These are phyloP conservation scores for Amauroascus verrucosus DNA, from an alignment of 2,329 filamentous ascomycete species.

Conservation along the genomic window DNA sequence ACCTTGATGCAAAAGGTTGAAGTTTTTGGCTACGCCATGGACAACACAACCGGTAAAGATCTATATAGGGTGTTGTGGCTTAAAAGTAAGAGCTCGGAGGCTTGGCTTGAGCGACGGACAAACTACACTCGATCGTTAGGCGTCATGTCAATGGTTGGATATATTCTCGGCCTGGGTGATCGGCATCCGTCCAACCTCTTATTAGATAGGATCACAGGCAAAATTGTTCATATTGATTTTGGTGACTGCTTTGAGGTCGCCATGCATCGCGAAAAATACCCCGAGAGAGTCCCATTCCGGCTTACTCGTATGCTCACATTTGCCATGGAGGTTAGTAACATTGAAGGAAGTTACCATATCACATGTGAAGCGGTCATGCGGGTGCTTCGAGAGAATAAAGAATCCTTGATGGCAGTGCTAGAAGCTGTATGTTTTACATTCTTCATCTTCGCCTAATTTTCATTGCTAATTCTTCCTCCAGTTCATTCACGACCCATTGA, in stretches of 20 bases:
- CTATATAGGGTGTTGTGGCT: constrained; percentile 96
- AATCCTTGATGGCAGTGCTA: constrained; percentile 94
- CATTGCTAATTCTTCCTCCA: constrained; percentile 28
- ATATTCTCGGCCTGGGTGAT: constrained; percentile 93
- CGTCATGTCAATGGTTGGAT: constrained; percentile 99
- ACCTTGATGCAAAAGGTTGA: constrained; percentile 99
- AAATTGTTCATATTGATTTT: constrained; percentile 98
- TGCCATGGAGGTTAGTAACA: constrained; percentile 99
- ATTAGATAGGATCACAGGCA: constrained; percentile 90
- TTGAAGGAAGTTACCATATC: constrained; percentile 95
- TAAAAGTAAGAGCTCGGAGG: constrained; percentile 95
- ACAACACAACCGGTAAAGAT: constrained; percentile 98
- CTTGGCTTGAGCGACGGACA: constrained; percentile 95
- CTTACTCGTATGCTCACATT: constrained; percentile 98
- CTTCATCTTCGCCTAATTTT: background rate
- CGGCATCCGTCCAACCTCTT: constrained; percentile 96
- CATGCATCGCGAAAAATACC: constrained; percentile 99
- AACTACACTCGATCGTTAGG: constrained; percentile 95
- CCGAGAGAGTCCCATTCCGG: constrained; percentile 93
- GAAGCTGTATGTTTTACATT: constrained; percentile 65
- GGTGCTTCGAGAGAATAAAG: constrained; percentile 90
- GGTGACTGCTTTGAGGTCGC: constrained; percentile 99
- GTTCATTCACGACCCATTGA: constrained; percentile 99
- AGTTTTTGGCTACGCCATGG: constrained; percentile 96
- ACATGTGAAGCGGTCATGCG: constrained; percentile 99